Evolutionary conservation across 208 protist genomes (phyloP).

Genomic region (Acanthamoeba lenticulata): DNA sequence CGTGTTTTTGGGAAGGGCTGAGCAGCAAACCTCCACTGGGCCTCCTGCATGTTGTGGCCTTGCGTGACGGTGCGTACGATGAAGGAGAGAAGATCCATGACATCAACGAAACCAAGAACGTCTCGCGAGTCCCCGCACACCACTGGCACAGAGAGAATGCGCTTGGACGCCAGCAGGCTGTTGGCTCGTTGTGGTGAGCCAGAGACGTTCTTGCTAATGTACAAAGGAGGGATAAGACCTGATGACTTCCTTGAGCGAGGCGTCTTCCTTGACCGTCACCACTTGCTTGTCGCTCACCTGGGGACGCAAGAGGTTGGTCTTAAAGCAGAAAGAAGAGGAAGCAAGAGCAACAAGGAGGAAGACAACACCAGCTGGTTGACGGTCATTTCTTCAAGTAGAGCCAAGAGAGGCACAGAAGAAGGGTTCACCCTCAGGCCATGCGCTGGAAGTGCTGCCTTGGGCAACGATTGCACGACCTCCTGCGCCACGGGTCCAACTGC

Average conservation of each 20-base stretch:
- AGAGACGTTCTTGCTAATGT: background rate
- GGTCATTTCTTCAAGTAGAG: background rate
- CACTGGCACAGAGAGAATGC: slow-evolving; percentile 13
- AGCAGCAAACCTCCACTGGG: slow-evolving; percentile 54
- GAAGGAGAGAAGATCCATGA: slow-evolving; percentile 50
- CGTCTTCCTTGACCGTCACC: slow-evolving; percentile 2
- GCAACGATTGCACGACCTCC: background rate
- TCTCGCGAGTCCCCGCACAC: background rate
- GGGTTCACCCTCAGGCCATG: slow-evolving; percentile 12
- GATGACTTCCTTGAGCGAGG: background rate
- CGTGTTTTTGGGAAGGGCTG: too few relatives aligned
- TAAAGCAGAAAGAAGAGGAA: background rate
- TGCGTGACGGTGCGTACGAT: background rate
- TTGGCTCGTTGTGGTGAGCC: background rate
- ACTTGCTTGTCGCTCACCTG: background rate
- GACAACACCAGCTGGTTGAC: slow-evolving; percentile 26
- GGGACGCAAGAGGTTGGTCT: background rate
- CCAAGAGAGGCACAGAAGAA: background rate
- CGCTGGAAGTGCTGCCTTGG: background rate
- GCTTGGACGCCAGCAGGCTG: background rate
- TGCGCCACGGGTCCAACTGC: background rate
- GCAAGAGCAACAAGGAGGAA: background rate
- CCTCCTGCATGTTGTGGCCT: background rate
- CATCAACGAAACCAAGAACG: slow-evolving; percentile 39
- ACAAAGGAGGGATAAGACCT: background rate